A percentile compares a stretch with the other conserved stretches of the same genome.
Evolutionary conservation across 129 eudicot species (phyloP).

Genomic region (Solidago caesia): DNA sequence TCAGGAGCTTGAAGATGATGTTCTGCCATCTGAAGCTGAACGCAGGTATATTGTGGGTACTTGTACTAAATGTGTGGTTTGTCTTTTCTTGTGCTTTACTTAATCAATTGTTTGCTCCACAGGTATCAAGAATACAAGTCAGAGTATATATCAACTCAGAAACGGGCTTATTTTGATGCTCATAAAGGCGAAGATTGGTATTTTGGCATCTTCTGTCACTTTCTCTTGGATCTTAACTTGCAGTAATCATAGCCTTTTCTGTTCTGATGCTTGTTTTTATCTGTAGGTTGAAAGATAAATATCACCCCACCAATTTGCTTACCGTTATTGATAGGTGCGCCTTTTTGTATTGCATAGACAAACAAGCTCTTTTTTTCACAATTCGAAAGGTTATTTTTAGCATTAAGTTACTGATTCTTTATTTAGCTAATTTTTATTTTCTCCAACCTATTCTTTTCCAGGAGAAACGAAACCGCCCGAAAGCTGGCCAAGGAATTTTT

Average conservation of each 20-base stretch:
- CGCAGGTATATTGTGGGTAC: slow-evolving; percentile 57
- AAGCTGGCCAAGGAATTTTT: slow-evolving; percentile 87
- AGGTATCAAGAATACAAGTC: slow-evolving; percentile 97
- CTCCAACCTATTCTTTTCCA: slow-evolving; percentile 21
- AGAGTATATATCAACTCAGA: slow-evolving; percentile 91
- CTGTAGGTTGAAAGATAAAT: slow-evolving; percentile 91
- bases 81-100: neutral
- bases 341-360: slow-evolving; percentile 7
- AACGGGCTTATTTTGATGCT: slow-evolving; percentile 84
- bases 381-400: neutral
- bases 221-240: neutral
- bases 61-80: slow-evolving; percentile 10
- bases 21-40: slow-evolving; percentile 93
- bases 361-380: neutral
- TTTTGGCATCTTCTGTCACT: slow-evolving; percentile 12
- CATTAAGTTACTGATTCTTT: neutral
- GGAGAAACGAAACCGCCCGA: slow-evolving; percentile 88
- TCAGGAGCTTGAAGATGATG: slow-evolving; percentile 99
- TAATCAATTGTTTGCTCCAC: slow-evolving; percentile 14
- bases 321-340: slow-evolving; percentile 84
- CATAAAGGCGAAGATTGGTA: slow-evolving; percentile 98
- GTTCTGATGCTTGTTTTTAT: slow-evolving; percentile 24
- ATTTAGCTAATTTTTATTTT: neutral
- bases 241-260: slow-evolving; percentile 2
- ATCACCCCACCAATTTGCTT: slow-evolving; percentile 89